Conservation (phyloP, 306 rosid genomes). For the Castanospermum australe region DNA sequence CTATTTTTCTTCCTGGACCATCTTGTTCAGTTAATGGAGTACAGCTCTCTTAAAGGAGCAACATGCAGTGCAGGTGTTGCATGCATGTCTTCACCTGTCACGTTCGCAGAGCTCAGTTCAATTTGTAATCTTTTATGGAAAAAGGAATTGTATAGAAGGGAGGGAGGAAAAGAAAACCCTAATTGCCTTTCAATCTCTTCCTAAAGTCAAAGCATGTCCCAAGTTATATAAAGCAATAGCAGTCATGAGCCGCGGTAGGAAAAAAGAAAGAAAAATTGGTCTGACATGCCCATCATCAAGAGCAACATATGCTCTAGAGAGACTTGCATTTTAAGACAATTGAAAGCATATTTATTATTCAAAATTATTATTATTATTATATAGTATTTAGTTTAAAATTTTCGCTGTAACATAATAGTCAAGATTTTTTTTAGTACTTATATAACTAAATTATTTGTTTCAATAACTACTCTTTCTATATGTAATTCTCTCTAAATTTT, state of each 20-base stretch:
- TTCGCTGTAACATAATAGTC: neutral
- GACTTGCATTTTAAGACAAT: neutral
- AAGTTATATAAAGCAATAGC: neutral
- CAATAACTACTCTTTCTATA: neutral
- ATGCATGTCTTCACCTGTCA: slow-evolving; percentile 54
- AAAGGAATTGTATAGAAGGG: neutral
- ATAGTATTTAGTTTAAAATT: neutral
- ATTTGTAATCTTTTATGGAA: slow-evolving; percentile 19
- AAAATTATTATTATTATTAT: neutral
- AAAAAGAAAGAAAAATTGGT: neutral
- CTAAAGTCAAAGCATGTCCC: neutral
- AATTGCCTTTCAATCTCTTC: slow-evolving; percentile 15
- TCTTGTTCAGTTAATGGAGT: slow-evolving; percentile 38
- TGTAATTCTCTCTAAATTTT: too few relatives aligned
- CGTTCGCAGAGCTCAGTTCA: slow-evolving; percentile 4
- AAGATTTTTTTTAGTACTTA: neutral
- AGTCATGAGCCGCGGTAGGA: neutral
- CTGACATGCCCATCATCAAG: neutral
- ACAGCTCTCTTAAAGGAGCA: slow-evolving; percentile 42
- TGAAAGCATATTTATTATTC: neutral
- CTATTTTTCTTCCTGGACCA: slow-evolving; percentile 36
- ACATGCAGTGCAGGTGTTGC: slow-evolving; percentile 46
- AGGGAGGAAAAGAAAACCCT: slow-evolving; percentile 10
- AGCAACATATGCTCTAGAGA: neutral
- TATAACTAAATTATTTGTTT: neutral